These are phyloP conservation scores for Pyrenochaeta sp. DNA, from an alignment of 2,329 filamentous ascomycete genomes.

Conservation along the genomic window DNA sequence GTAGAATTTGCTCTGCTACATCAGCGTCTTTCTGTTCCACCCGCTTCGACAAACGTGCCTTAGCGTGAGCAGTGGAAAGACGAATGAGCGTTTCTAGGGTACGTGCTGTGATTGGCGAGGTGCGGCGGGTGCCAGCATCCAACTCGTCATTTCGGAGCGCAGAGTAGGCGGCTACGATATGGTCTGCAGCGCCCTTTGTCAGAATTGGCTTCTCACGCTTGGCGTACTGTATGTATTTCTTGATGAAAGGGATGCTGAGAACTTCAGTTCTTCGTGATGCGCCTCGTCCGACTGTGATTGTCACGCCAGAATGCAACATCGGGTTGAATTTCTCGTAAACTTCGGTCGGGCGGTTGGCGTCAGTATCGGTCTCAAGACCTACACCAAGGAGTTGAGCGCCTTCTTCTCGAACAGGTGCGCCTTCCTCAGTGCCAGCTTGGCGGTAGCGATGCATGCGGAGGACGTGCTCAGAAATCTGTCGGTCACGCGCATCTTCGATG, in stretches of 20 bases:
- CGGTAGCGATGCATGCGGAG: conserved; percentile 97
- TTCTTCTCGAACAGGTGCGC: conserved; percentile 91
- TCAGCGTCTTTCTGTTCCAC: conserved; percentile 90
- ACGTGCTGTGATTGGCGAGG: conserved; percentile 94
- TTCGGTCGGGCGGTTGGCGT: conserved; percentile 79
- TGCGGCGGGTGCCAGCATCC: conserved; percentile 90
- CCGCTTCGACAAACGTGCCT: conserved; percentile 83
- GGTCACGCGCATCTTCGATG: conserved; percentile 91
- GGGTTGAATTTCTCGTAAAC: conserved; percentile 96
- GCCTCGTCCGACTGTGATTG: conserved; percentile 76
- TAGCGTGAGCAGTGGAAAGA: conserved; percentile 94
- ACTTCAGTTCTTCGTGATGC: conserved; percentile 82
- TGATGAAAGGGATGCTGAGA: conserved; percentile 95
- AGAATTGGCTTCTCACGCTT: conserved; percentile 91
- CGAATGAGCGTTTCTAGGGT: conserved; percentile 98
- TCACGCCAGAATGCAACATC: conserved; percentile 94
- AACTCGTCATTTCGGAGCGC: conserved; percentile 95
- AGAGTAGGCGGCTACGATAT: conserved; percentile 91
- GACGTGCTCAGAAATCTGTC: conserved; percentile 94
- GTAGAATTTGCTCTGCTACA: conserved; percentile 86
- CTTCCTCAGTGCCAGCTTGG: conserved; percentile 90
- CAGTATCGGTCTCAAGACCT: conserved; percentile 78
- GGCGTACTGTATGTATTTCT: conserved; percentile 99
- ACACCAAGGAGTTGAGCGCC: conserved; percentile 85
- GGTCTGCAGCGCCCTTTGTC: conserved; percentile 89